Evolutionary conservation across 2,329 filamentous ascomycete genomes (phyloP).

Genomic region (Xylogone sp.): DNA sequence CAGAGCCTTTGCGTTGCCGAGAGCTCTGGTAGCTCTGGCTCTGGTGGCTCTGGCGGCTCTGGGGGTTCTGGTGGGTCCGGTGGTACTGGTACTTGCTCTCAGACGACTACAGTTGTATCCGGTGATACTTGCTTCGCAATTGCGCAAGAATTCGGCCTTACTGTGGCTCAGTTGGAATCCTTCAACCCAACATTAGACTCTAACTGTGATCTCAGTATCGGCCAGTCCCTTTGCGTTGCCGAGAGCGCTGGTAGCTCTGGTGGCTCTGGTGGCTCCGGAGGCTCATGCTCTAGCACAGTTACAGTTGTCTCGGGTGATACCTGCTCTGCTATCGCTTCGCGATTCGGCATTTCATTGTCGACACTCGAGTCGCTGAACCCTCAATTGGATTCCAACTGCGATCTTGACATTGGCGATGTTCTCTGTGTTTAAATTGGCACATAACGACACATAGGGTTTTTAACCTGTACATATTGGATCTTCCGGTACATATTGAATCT

Average conservation of each 20-base stretch:
- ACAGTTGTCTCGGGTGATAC: slow-evolving; percentile 4
- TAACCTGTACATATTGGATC: too few relatives aligned
- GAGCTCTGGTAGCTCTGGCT: too few relatives aligned
- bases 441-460: too few relatives aligned
- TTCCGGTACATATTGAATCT: too few relatives aligned
- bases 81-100: background rate
- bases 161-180: slow-evolving; percentile 1
- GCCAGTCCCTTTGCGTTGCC: slow-evolving; percentile 1
- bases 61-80: background rate
- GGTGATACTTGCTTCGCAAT: slow-evolving; percentile 3
- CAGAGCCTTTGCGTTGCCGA: background rate
- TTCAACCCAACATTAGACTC: slow-evolving; percentile 3
- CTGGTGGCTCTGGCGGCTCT: background rate
- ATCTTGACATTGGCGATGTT: background rate
- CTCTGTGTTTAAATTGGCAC: background rate
- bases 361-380: slow-evolving; percentile 3
- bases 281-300: background rate
- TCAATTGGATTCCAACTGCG: background rate
- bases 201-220: slow-evolving; percentile 2
- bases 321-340: slow-evolving; percentile 1
- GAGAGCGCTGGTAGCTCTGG: background rate
- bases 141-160: slow-evolving; percentile 1
- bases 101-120: slow-evolving; percentile 1
- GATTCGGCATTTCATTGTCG: slow-evolving; percentile 1
- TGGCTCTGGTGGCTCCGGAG: background rate